phyloP scores from a whole-genome alignment of 1,139 yeast species.

The Diutina sp. region DNA sequence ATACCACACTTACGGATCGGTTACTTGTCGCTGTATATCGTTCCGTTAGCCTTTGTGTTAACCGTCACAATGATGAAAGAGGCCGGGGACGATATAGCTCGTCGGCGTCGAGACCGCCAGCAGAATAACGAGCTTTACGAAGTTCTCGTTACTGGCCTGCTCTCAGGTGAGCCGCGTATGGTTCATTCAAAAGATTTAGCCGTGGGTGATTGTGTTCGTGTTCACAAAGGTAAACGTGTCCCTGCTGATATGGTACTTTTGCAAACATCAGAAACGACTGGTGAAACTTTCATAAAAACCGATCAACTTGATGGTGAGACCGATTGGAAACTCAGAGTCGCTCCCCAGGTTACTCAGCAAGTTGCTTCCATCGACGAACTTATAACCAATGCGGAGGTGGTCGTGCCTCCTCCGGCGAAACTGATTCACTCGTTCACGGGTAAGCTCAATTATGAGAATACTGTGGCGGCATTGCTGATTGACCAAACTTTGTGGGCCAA shows the following conservation, averaged over 20 bases:
- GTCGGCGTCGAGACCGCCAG: conserved; percentile 83
- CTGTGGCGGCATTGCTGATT: conserved; percentile 56
- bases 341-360: conserved; percentile 59
- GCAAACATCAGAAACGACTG: conserved; percentile 59
- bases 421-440: conserved; percentile 77
- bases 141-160: conserved; percentile 34
- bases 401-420: conserved; percentile 70
- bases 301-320: conserved; percentile 99
- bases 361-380: conserved; percentile 21
- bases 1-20: conserved; percentile 91
- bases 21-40: conserved; percentile 81
- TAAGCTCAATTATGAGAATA: conserved; percentile 41
- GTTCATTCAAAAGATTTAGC: conserved; percentile 55
- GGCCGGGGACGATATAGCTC: conserved; percentile 84
- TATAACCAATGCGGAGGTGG: conserved; percentile 33
- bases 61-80: conserved; percentile 92
- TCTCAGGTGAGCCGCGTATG: conserved; percentile 18
- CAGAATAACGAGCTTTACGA: conserved; percentile 78
- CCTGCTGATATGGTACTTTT: conserved; percentile 89
- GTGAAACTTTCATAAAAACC: conserved; percentile 89
- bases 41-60: conserved; percentile 86
- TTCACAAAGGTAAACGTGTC: conserved; percentile 72
- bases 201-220: conserved; percentile 78
- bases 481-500: conserved; percentile 98
- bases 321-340: conserved; percentile 89